A percentile compares a stretch with the other conserved stretches of the same genome.
These are phyloP conservation scores for Saposhnikovia divaricata DNA, from an alignment of 129 eudicot species.

Conservation along the genomic window DNA sequence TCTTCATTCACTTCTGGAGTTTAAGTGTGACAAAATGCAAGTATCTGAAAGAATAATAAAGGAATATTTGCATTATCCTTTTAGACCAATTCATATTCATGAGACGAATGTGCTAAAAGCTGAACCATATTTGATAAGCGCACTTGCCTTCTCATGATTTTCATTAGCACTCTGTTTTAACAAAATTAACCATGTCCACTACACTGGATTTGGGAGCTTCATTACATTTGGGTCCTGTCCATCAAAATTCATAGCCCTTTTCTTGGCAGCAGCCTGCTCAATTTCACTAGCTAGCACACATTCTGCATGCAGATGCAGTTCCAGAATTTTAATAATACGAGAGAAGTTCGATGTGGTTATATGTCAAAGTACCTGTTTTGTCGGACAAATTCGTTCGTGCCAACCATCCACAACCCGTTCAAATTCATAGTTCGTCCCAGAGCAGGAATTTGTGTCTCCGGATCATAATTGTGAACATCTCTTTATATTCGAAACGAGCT, in stretches of 20 bases:
- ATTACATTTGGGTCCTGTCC: constrained; percentile 16
- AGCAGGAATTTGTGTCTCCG: constrained; percentile 37
- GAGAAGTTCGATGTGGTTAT: constrained; percentile 67
- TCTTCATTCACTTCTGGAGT: constrained; percentile 45
- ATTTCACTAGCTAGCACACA: constrained; percentile 42
- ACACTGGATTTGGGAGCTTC: neutral
- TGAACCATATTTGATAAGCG: neutral
- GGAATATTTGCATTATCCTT: constrained; percentile 32
- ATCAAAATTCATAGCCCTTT: constrained; percentile 32
- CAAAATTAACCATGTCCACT: constrained; percentile 17
- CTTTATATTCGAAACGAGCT: no score
- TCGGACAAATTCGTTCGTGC: constrained; percentile 62
- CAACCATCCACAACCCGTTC: constrained; percentile 63
- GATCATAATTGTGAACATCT: no score
- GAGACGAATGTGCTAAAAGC: constrained; percentile 10
- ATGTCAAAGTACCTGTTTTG: constrained; percentile 74
- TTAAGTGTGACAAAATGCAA: constrained; percentile 64
- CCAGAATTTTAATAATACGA: constrained; percentile 72
- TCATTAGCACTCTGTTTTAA: constrained; percentile 11
- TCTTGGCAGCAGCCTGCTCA: constrained; percentile 54
- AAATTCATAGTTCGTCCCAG: constrained; percentile 60
- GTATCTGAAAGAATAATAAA: constrained; percentile 47
- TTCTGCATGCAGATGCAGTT: constrained; percentile 52
- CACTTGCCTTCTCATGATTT: neutral
- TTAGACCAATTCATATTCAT: constrained; percentile 33